Evolutionary conservation across 306 rosid genomes (phyloP).

Genomic region (Rubus parviflorus): DNA sequence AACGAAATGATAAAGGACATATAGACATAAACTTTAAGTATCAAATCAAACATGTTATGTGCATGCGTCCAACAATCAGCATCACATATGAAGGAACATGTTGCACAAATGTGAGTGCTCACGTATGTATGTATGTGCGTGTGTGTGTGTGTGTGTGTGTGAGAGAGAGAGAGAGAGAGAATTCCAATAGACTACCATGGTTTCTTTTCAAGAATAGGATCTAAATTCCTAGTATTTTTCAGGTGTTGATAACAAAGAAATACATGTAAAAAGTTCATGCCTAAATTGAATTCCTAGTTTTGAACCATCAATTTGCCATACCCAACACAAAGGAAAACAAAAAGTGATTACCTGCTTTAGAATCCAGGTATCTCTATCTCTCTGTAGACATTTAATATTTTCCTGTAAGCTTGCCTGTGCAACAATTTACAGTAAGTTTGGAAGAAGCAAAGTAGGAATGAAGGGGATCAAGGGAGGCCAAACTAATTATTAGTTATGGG

Average conservation of each 20-base stretch:
- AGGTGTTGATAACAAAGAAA: slow-evolving; percentile 2
- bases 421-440: slow-evolving; percentile 29
- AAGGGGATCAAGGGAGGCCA: slow-evolving; percentile 12
- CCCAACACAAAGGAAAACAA: neutral
- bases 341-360: slow-evolving; percentile 48
- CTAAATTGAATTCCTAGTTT: neutral
- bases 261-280: neutral
- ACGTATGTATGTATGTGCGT: neutral
- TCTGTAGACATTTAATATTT: slow-evolving; percentile 52
- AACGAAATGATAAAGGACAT: neutral
- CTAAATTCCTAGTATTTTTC: neutral
- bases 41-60: neutral
- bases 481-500: neutral
- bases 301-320: neutral
- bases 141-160: too few species aligned
- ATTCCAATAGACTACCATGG: neutral
- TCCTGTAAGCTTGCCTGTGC: slow-evolving; percentile 59
- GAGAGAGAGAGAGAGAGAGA: neutral
- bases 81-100: neutral
- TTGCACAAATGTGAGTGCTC: neutral
- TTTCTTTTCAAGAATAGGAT: neutral
- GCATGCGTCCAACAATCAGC: neutral
- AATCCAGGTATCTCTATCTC: slow-evolving; percentile 39
- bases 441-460: slow-evolving; percentile 6
- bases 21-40: neutral